These are phyloP conservation scores for Digitaria exilis DNA, from an alignment of 202 grass and related monocot genomes.

Conservation along the genomic window DNA sequence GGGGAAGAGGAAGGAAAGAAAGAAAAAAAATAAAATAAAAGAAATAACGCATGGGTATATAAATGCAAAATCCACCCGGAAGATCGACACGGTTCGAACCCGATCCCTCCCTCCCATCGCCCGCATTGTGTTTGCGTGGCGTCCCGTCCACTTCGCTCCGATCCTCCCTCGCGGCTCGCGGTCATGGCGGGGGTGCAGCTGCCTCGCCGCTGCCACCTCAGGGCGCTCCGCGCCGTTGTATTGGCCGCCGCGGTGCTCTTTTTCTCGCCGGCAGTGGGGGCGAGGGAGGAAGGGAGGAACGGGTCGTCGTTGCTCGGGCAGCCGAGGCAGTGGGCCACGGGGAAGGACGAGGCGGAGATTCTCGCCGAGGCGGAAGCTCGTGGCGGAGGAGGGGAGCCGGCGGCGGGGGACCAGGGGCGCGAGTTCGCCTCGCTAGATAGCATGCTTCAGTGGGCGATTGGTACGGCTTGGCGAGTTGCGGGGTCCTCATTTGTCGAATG, in stretches of 20 bases:
- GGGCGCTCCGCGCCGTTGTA: too few relatives aligned
- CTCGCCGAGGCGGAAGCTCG: slow-evolving; percentile 24
- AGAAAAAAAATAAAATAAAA: too few relatives aligned
- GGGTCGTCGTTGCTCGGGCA: slow-evolving; percentile 16
- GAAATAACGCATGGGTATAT: too few relatives aligned
- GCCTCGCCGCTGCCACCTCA: not conserved
- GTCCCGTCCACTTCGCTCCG: not conserved
- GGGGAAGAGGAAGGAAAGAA: too few relatives aligned
- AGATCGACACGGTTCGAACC: not conserved
- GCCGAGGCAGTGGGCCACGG: slow-evolving; percentile 42
- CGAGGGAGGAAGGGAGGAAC: slow-evolving; percentile 23
- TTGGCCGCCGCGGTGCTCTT: not conserved
- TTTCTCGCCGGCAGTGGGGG: not conserved
- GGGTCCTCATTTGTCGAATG: not conserved
- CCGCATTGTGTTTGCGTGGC: not conserved
- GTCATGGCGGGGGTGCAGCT: not conserved
- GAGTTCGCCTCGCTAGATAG: slow-evolving; percentile 79
- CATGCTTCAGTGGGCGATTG: slow-evolving; percentile 96
- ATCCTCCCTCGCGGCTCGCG: not conserved
- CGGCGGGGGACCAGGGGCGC: slow-evolving; percentile 52
- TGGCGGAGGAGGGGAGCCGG: not conserved
- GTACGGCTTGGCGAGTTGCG: slow-evolving; percentile 25
- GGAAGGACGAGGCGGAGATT: slow-evolving; percentile 40
- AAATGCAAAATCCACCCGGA: not conserved
- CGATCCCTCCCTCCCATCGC: not conserved